A percentile compares a stretch with the other conserved stretches of the same genome.
Conservation (phyloP, 768 basidiomycete species). For the Russula abietina region DNA sequence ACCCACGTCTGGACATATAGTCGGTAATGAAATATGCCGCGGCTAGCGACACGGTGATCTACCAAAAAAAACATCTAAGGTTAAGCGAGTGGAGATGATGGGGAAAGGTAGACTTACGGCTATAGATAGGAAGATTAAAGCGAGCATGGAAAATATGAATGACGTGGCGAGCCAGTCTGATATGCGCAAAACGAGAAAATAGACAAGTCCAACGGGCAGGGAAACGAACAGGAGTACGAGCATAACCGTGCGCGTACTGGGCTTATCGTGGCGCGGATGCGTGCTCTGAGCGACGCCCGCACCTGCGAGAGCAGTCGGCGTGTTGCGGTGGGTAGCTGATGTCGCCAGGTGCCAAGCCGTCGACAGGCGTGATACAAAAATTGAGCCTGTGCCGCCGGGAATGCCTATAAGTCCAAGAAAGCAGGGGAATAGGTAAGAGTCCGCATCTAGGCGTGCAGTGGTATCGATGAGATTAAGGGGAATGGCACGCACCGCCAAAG, state of each 20-base stretch:
- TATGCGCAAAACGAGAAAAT: conserved; percentile 55
- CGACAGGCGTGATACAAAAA: conserved; percentile 86
- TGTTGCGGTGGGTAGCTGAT: conserved; percentile 24
- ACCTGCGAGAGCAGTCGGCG: conserved; percentile 15
- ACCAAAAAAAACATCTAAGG: not conserved
- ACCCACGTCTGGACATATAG: conserved; percentile 67
- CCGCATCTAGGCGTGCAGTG: not conserved
- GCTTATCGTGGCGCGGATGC: conserved; percentile 19
- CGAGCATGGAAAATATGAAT: conserved; percentile 59
- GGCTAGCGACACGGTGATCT: conserved; percentile 68
- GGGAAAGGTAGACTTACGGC: conserved; percentile 48
- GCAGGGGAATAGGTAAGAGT: not conserved
- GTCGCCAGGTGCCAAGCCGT: conserved; percentile 75
- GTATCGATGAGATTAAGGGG: not conserved
- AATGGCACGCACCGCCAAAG: conserved; percentile 61
- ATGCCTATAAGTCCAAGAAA: conserved; percentile 45
- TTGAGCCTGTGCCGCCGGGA: conserved; percentile 84
- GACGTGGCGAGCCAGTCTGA: conserved; percentile 79
- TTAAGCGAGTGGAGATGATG: not conserved
- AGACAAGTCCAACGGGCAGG: conserved; percentile 73
- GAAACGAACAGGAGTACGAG: conserved; percentile 67
- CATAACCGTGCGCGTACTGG: conserved; percentile 50
- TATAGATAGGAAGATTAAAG: conserved; percentile 64
- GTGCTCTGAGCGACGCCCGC: conserved; percentile 13
- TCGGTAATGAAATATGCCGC: conserved; percentile 63